Percentiles rank a stretch among this genome's conserved stretches.
Conservation (phyloP, 2,329 filamentous ascomycete genomes). For the Scedosporium dehoogii region DNA sequence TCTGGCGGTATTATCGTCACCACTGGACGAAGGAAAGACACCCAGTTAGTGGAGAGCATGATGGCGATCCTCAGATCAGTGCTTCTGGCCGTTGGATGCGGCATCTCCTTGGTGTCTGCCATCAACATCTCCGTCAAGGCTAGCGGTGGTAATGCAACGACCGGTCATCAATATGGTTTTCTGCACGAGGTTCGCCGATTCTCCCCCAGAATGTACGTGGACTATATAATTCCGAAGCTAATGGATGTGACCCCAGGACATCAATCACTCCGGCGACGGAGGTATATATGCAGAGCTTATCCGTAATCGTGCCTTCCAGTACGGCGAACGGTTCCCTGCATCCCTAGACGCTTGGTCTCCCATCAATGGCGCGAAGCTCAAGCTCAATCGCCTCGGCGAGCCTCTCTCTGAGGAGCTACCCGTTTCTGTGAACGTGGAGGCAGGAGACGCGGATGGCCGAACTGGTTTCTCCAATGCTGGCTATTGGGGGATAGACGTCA, state of each 20-base stretch:
- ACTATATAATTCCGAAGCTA: neutral
- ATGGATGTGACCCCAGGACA: constrained; percentile 32
- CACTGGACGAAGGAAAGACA: neutral
- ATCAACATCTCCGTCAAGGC: constrained; percentile 26
- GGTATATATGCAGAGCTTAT: constrained; percentile 65
- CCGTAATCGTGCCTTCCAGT: constrained; percentile 61
- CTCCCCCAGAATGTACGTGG: neutral
- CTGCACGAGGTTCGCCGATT: constrained; percentile 27
- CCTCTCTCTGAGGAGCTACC: constrained; percentile 44
- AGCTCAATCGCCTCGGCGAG: constrained; percentile 32
- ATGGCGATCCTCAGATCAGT: neutral
- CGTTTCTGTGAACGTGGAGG: constrained; percentile 37
- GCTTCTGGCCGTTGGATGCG: neutral
- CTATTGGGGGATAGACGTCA: constrained; percentile 48
- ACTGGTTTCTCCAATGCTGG: constrained; percentile 43
- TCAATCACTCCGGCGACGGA: constrained; percentile 61
- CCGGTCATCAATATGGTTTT: constrained; percentile 35
- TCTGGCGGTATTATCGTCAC: neutral
- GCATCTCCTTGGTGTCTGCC: constrained; percentile 12
- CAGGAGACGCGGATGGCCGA: constrained; percentile 18
- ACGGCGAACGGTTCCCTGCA: constrained; percentile 28
- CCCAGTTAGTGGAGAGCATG: neutral
- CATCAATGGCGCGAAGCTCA: constrained; percentile 29
- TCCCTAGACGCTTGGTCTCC: constrained; percentile 35
- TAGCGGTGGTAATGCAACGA: constrained; percentile 30